Base-by-base conservation (phyloP, 2,329 filamentous ascomycete genomes). In the Pseudogymnoascus sp. region DNA sequence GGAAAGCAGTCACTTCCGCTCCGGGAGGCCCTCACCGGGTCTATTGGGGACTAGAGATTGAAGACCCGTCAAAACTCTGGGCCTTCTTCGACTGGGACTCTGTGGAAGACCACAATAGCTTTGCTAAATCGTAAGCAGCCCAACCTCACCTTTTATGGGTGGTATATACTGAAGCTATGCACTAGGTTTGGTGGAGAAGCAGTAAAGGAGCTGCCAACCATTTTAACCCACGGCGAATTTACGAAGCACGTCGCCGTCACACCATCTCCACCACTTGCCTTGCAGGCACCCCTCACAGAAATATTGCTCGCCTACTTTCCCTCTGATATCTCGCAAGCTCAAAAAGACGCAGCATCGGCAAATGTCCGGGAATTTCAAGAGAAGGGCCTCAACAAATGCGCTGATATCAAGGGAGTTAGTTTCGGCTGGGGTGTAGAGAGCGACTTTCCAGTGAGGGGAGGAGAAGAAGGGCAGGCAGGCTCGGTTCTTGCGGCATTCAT, bases 371-470 rank as follows among this genome's bases (percentile, higher is more conserved):
- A 54, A 28, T 41, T 60, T 50, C 3, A 12, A 30, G 58, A 63
- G 18, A 60, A 34, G 25, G 37, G 47, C 14, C 60, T 66, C 30
- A 20, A 32, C 16, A 50, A 16, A 9, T 61, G 50, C 30, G 62
- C 65, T 18, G 50, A 67, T 20, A 50, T 62, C 14, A 64, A 63
- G 18, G 66, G 65, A 14, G 61, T 66, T 11, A 62, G 60, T 57
- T 57, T 60, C 8, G 70, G 71, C 6, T 74, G 72, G 72, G 72
- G 70, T 6, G 61, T 71, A 0, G 72, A 74, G 57, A 67, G 67
- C 1, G 68, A 75, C 50, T 67, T 73, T 5, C 64, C 71, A 1
- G 47, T 73, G 2, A 65, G 65, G 34, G 41, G 68, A 50, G 67
- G 70, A 35, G 65, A 72, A 11, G 63, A 73, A 61, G 61, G 66